These are phyloP conservation scores for Tolypocladium paradoxum DNA, from an alignment of 2,329 filamentous ascomycete species.

Conservation along the genomic window DNA sequence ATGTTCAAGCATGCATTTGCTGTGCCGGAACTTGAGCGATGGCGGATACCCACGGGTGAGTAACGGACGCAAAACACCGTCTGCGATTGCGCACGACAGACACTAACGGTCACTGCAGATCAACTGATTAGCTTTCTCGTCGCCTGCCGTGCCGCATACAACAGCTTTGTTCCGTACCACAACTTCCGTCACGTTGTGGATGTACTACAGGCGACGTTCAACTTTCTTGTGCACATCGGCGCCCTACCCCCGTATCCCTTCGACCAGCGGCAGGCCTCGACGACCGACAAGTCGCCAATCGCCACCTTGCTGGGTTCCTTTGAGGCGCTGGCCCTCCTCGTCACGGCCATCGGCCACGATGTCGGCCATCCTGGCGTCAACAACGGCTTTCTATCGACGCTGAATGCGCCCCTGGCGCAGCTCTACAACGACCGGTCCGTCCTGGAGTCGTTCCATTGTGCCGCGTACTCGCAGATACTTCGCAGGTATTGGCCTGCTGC, in stretches of 20 bases:
- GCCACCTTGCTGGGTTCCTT: slow-evolving; percentile 71
- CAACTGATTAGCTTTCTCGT: slow-evolving; percentile 78
- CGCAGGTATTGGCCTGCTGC: slow-evolving; percentile 82
- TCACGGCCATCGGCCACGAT: slow-evolving; percentile 96
- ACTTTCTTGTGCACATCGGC: slow-evolving; percentile 75
- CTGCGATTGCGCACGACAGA: background rate
- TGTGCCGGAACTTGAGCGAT: slow-evolving; percentile 71
- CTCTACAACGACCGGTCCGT: slow-evolving; percentile 96
- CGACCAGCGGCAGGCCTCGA: slow-evolving; percentile 16
- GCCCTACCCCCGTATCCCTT: slow-evolving; percentile 57
- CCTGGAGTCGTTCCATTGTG: slow-evolving; percentile 93
- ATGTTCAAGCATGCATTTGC: slow-evolving; percentile 85
- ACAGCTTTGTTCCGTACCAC: slow-evolving; percentile 91
- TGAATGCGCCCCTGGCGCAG: slow-evolving; percentile 87
- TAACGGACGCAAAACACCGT: slow-evolving; percentile 5
- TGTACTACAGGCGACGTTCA: slow-evolving; percentile 86
- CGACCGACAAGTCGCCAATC: slow-evolving; percentile 48
- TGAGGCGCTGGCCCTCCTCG: slow-evolving; percentile 77
- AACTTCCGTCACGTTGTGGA: slow-evolving; percentile 97
- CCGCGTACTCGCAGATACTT: slow-evolving; percentile 91
- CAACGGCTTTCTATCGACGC: slow-evolving; percentile 86
- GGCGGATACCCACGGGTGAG: slow-evolving; percentile 68
- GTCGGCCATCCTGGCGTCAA: slow-evolving; percentile 97
- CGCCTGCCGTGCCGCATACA: slow-evolving; percentile 88
- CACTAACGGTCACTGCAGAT: slow-evolving; percentile 43